These are phyloP conservation scores for Tricholoma matsutake DNA, from an alignment of 768 basidiomycete species.

Conservation along the genomic window DNA sequence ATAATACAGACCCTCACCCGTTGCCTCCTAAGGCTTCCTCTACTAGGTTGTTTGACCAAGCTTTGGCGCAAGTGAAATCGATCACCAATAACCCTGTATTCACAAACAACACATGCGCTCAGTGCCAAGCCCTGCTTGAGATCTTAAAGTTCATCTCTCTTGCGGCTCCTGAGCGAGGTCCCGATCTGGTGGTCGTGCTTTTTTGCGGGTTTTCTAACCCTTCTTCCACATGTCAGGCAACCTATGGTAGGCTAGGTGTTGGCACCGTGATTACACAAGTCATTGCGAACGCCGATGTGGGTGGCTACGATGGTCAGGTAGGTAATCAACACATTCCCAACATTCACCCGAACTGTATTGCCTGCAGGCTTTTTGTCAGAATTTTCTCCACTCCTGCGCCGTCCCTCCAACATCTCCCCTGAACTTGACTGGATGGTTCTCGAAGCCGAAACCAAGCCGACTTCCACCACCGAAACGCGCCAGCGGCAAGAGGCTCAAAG, in stretches of 20 bases:
- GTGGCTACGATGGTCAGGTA: conserved; percentile 73
- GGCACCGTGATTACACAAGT: conserved; percentile 72
- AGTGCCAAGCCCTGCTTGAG: conserved; percentile 59
- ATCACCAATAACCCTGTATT: conserved; percentile 54
- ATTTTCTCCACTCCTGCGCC: conserved; percentile 55
- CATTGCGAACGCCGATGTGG: conserved; percentile 64
- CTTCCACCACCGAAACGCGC: conserved; percentile 55
- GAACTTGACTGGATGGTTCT: conserved; percentile 67
- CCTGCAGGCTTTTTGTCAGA: conserved; percentile 52
- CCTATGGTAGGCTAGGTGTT: conserved; percentile 43
- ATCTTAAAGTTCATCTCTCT: conserved; percentile 64
- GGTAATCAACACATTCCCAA: conserved; percentile 6
- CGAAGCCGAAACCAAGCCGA: conserved; percentile 71
- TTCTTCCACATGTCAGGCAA: conserved; percentile 45
- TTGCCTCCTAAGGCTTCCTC: conserved; percentile 56
- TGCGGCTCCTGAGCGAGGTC: conserved; percentile 58
- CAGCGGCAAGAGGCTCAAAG: conserved; percentile 65
- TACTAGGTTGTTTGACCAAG: conserved; percentile 44
- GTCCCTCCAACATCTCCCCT: conserved; percentile 56
- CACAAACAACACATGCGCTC: conserved; percentile 49
- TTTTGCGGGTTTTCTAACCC: conserved; percentile 64
- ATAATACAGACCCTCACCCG: conserved; percentile 65
- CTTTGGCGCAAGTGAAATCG: conserved; percentile 55
- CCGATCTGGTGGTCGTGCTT: conserved; percentile 49
- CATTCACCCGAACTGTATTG: not conserved